phyloP scores from a whole-genome alignment of 1,139 yeast genomes.

The Suhomyces terraborum region DNA sequence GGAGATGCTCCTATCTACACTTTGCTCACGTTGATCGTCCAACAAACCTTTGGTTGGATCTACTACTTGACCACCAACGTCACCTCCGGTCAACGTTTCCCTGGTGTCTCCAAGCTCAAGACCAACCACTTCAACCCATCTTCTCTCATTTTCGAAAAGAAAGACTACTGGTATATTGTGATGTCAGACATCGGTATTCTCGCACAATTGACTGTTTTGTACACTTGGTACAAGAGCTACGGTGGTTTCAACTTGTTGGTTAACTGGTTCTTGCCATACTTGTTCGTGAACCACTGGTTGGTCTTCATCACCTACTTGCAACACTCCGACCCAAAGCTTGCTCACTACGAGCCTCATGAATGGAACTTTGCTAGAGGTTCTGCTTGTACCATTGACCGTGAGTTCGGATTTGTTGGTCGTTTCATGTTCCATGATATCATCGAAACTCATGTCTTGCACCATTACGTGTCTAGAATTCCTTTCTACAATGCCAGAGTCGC shows the following conservation, averaged over 20 bases:
- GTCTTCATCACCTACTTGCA: slow-evolving; percentile 84
- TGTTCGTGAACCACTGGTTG: slow-evolving; percentile 87
- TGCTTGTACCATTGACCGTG: slow-evolving; percentile 83
- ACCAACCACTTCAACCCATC: slow-evolving; percentile 69
- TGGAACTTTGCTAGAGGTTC: slow-evolving; percentile 93
- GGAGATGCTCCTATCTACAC: slow-evolving; percentile 77
- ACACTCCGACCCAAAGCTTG: slow-evolving; percentile 79
- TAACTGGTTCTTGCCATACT: slow-evolving; percentile 77
- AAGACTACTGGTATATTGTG: slow-evolving; percentile 69
- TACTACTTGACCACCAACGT: slow-evolving; percentile 67
- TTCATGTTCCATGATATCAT: slow-evolving; percentile 85
- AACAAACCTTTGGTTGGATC: slow-evolving; percentile 79
- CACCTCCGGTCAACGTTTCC: slow-evolving; percentile 66
- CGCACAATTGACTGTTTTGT: slow-evolving; percentile 54
- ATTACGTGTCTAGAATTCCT: slow-evolving; percentile 81
- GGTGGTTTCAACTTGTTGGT: slow-evolving; percentile 67
- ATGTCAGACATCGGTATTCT: slow-evolving; percentile 73
- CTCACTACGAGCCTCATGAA: slow-evolving; percentile 71
- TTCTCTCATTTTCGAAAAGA: slow-evolving; percentile 71
- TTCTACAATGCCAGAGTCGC: slow-evolving; percentile 86
- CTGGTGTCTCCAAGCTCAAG: slow-evolving; percentile 48
- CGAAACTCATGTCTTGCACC: slow-evolving; percentile 89
- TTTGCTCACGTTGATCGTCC: slow-evolving; percentile 55
- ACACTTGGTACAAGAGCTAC: slow-evolving; percentile 62
- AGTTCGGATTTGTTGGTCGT: slow-evolving; percentile 79